Evolutionary conservation across 805 yeast genomes (phyloP), one percentile per base, ranked within the genome.

Genomic region (Myxozyma vanderwaltii): DNA sequence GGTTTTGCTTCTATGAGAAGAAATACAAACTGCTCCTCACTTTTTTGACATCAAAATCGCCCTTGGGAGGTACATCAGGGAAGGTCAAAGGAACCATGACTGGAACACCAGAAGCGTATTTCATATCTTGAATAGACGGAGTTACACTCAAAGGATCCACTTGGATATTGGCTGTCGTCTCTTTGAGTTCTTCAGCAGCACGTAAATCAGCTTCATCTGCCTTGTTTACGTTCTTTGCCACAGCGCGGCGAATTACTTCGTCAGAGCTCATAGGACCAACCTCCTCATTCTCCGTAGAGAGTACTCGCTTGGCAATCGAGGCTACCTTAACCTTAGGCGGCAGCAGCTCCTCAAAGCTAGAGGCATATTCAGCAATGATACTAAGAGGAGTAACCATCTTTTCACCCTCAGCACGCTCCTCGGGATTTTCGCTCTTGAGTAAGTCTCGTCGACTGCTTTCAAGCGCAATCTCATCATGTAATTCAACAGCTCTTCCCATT

Each of bases 11-110:
- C 36, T 48, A 45, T 4, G 79, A 75, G 70, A 92, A 92, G 80
- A 92, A 92, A 73, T 92, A 92, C 33, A 80, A 79, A 63, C 96
- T 89, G 51, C 85, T 82, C 69, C 81, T 80, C 44, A 91, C 86
- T 58, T 81, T 81, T 40, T 76, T 74, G 38, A 92, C 95, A 69
- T 92, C 95, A 67, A 92, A 89, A 17, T 84, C 85, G 51, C 97
- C 99, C 56, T 59, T 62, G 7, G 59, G 44, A 3, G 70, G 70
- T 21, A 68, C 61, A 13, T 40, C 49, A 3, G 69, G 68, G 49
- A 68, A 68, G 7, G 40, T 41, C 31, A 68, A 36, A 17, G 66
- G 67, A 15, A 55, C 44, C 35, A 36, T 48, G 4, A 58, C 47
- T 4, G 49, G 39, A 6, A 44, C 21, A 27, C 61, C 61, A 12